Conservation (phyloP, 2,329 filamentous ascomycete species). For the Aureobasidium sp. region DNA sequence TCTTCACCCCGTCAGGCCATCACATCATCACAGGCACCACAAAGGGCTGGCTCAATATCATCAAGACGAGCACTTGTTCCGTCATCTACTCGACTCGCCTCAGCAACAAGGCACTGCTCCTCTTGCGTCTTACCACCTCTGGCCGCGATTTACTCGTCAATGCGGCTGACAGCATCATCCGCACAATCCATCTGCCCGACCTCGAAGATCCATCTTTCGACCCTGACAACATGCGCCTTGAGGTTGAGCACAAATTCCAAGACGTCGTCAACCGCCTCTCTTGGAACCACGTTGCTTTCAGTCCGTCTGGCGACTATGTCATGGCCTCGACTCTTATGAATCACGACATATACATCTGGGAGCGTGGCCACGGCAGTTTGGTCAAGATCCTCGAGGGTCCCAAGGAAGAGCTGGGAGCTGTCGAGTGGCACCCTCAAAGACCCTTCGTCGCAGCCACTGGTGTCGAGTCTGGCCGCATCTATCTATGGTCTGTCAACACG, state of each 20-base stretch:
- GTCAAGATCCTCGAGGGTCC: constrained; percentile 96
- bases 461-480: constrained; percentile 85
- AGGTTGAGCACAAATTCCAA: constrained; percentile 96
- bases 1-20: constrained; percentile 78
- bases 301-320: constrained; percentile 88
- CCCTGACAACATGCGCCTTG: constrained; percentile 77
- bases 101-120: constrained; percentile 79
- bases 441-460: constrained; percentile 87
- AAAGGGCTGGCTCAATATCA: constrained; percentile 94
- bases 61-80: constrained; percentile 71
- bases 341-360: constrained; percentile 97
- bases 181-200: constrained; percentile 85
- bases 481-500: constrained; percentile 91
- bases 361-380: constrained; percentile 83
- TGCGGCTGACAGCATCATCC: constrained; percentile 87
- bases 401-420: constrained; percentile 90
- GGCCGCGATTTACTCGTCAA: constrained; percentile 87
- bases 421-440: constrained; percentile 91
- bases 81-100: constrained; percentile 88
- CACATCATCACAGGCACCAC: constrained; percentile 90
- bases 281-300: constrained; percentile 97
- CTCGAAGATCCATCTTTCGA: constrained; percentile 58
- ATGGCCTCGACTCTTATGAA: constrained; percentile 97
- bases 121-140: constrained; percentile 74
- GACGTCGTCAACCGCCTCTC: constrained; percentile 91